Evolutionary conservation across 176 grass and related monocot genomes (phyloP), one percentile per base, ranked within the genome.

Genomic region (Triticum urartu): DNA sequence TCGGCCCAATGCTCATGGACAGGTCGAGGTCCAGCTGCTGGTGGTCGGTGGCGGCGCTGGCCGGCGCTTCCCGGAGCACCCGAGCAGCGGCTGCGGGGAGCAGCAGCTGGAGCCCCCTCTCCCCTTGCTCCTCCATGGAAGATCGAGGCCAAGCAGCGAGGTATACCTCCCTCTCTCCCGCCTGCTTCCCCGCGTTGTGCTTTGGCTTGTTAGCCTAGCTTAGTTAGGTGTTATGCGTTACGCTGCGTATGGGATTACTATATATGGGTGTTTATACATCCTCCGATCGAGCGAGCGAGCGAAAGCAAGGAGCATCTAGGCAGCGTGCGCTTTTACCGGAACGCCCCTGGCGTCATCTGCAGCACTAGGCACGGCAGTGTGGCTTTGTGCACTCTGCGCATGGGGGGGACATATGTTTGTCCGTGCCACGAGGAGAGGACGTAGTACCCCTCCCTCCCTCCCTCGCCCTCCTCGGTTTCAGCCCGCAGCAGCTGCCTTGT

Each of bases 11-110:
- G 85, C 87, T 90, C 80, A 99, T 99, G 4, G 92, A 94, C 56
- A 99, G 85, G 84, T 89, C 90, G 7, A 99, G 94, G 78, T 99
- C 94, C 59, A 97, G 87, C 26, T 54, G 86, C 28, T 85, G 50
- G 42, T 88, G 87, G n/a, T 79, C 70, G 20, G 61, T 39, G 7
- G 74, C 34, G 7, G 22, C 54, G 69, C 59, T 82, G 54, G 11
- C 8, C 18, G 79, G 73, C 33, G 45, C 39, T 4, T 79, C 36
- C 4, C 22, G 13, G 9, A 70, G 28, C 21, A 39, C 25, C 4
- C 28, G n/a, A 47, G 32, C 81, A 33, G 87, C 82, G 5, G 88
- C 58, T 4, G 74, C 54, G 0, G 93, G 92, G 28, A 91, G 82
- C 64, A 98, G 85, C 50, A 94, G 83, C 64, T 92, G 92, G 76